A percentile compares a stretch with the other conserved stretches of the same genome.
These are phyloP conservation scores for Xylariaceae sp. DNA, from an alignment of 2,329 filamentous ascomycete species.

Conservation along the genomic window DNA sequence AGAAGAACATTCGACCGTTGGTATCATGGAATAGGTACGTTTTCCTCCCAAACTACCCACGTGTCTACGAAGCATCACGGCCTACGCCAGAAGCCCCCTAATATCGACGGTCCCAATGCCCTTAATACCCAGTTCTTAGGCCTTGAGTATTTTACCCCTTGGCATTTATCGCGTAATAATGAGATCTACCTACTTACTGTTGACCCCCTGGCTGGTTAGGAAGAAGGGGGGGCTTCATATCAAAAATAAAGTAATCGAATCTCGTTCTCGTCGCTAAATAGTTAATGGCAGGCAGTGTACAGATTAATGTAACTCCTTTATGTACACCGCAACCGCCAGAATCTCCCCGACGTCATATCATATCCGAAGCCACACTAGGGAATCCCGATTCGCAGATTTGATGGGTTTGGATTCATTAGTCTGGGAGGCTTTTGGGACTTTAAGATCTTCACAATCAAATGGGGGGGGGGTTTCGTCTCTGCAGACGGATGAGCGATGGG, in stretches of 20 bases:
- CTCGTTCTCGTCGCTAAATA: not conserved
- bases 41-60: too few relatives aligned
- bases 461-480: too few relatives aligned
- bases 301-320: too few relatives aligned
- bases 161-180: too few relatives aligned
- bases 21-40: too few relatives aligned
- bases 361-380: not conserved
- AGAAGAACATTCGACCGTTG: too few relatives aligned
- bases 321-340: not conserved
- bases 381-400: not conserved
- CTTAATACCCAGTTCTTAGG: not conserved
- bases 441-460: too few relatives aligned
- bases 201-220: not conserved
- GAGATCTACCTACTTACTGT: too few relatives aligned
- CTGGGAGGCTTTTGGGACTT: too few relatives aligned
- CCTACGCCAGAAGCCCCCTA: too few relatives aligned
- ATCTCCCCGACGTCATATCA: not conserved
- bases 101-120: not conserved
- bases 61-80: too few relatives aligned
- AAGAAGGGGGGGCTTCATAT: not conserved
- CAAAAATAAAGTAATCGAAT: not conserved
- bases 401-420: not conserved
- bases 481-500: too few relatives aligned
- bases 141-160: not conserved
- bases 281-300: not conserved